Percentiles rank a stretch among this genome's conserved stretches.
These are phyloP conservation scores for Lipomyces orientalis DNA, from an alignment of 805 yeast species.

Conservation along the genomic window DNA sequence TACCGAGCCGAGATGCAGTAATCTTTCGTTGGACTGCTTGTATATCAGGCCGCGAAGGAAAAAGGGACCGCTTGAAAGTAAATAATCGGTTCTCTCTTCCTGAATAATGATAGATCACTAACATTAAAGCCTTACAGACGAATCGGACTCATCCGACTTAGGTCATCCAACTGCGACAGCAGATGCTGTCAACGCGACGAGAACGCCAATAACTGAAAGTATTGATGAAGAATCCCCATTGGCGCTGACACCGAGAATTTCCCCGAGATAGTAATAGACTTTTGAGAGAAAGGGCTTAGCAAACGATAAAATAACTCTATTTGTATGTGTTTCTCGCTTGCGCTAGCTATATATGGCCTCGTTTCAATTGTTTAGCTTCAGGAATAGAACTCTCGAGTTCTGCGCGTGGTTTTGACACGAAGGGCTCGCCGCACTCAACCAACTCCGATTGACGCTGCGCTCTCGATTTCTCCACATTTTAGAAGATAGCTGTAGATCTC, in stretches of 20 bases:
- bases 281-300: no score
- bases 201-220: not conserved
- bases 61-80: constrained; percentile 11
- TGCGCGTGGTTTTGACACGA: no score
- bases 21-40: constrained; percentile 4
- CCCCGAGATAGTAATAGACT: no score
- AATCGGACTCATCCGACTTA: not conserved
- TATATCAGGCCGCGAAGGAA: constrained; percentile 1
- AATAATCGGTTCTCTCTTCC: not conserved
- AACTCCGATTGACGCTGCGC: no score
- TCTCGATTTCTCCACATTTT: no score
- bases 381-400: no score
- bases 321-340: no score
- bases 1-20: constrained; percentile 3
- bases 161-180: not conserved
- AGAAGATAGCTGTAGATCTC: no score
- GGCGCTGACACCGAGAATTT: not conserved
- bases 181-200: not conserved
- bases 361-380: no score
- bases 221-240: not conserved
- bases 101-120: not conserved
- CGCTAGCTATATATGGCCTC: no score
- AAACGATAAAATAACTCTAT: no score
- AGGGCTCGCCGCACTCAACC: no score
- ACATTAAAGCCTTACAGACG: not conserved